These are phyloP conservation scores for Fusarium burgessii DNA, from an alignment of 2,329 filamentous ascomycete species.

Conservation along the genomic window DNA sequence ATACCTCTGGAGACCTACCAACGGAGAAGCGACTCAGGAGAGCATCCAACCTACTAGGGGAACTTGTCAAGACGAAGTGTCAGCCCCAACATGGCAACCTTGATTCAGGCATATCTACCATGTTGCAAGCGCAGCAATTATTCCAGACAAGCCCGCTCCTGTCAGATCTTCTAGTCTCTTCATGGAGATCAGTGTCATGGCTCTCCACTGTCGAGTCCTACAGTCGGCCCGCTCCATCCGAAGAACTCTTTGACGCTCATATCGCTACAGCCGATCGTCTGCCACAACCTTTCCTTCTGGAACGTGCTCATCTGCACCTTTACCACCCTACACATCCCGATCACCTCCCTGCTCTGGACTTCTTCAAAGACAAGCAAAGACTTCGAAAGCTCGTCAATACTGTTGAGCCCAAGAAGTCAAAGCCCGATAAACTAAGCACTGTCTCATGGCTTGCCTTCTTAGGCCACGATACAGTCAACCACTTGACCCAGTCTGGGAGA, in stretches of 20 bases:
- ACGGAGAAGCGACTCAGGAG: slow-evolving; percentile 44
- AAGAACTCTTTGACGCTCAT: slow-evolving; percentile 65
- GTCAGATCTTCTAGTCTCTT: slow-evolving; percentile 52
- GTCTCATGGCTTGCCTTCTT: slow-evolving; percentile 56
- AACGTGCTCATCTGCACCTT: slow-evolving; percentile 66
- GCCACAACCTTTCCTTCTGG: slow-evolving; percentile 53
- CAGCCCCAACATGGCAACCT: slow-evolving; percentile 57
- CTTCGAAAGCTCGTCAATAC: slow-evolving; percentile 47
- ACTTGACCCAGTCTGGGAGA: slow-evolving; percentile 57
- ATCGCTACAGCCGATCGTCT: slow-evolving; percentile 59
- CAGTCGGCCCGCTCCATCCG: slow-evolving; percentile 59
- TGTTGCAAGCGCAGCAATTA: slow-evolving; percentile 60
- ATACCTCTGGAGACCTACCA: slow-evolving; percentile 34
- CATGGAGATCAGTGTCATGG: slow-evolving; percentile 65
- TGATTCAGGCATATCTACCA: slow-evolving; percentile 62
- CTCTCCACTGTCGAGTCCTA: slow-evolving; percentile 64
- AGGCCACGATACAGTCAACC: slow-evolving; percentile 61
- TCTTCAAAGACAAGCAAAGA: slow-evolving; percentile 54
- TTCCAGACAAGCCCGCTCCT: slow-evolving; percentile 54
- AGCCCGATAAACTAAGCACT: slow-evolving; percentile 47
- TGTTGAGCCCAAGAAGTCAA: slow-evolving; percentile 44
- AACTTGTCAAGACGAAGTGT: slow-evolving; percentile 59
- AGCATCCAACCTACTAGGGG: slow-evolving; percentile 52
- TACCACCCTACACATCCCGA: slow-evolving; percentile 66
- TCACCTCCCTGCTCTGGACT: slow-evolving; percentile 59